phyloP scores from a whole-genome alignment of 805 yeast genomes.

The Nakazawaea anatomiae region DNA sequence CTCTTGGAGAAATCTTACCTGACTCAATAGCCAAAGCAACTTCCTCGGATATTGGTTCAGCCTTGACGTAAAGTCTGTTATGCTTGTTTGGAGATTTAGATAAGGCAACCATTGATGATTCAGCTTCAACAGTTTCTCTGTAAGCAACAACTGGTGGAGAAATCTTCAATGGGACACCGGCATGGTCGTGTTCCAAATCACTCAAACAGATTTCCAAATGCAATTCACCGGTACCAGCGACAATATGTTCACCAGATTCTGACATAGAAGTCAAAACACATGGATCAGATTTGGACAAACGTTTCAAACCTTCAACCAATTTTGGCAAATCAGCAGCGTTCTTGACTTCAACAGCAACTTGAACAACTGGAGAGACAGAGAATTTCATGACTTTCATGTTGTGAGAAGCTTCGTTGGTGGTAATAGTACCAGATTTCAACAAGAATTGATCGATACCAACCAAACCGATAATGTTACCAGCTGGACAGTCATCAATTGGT shows the following conservation, averaged over 20 bases:
- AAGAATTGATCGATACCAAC: conserved; percentile 99
- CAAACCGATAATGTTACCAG: conserved; percentile 99
- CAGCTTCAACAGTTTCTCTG: conserved; percentile 96
- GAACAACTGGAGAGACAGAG: conserved; percentile 99
- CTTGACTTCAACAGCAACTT: conserved; percentile 99
- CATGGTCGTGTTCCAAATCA: conserved; percentile 98
- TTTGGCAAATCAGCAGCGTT: conserved; percentile 99
- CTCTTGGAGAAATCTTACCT: conserved; percentile 91
- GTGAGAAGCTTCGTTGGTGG: conserved; percentile 96
- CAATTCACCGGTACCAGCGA: conserved; percentile 99
- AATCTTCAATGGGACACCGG: conserved; percentile 97
- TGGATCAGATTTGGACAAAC: conserved; percentile 99
- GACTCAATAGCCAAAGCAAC: conserved; percentile 84
- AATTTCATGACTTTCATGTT: conserved; percentile 99
- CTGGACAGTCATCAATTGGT: conserved; percentile 98
- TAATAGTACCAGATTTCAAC: conserved; percentile 98
- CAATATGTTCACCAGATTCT: conserved; percentile 98
- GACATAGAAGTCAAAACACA: conserved; percentile 87
- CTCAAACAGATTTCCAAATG: conserved; percentile 96
- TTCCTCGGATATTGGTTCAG: conserved; percentile 95
- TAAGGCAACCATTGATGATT: conserved; percentile 92
- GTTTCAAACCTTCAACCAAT: conserved; percentile 99
- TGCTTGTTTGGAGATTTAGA: conserved; percentile 99
- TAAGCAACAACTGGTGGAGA: conserved; percentile 98
- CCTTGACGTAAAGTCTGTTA: conserved; percentile 98